These are phyloP conservation scores for Serendipita vermifera DNA, from an alignment of 768 basidiomycete genomes.

Conservation along the genomic window DNA sequence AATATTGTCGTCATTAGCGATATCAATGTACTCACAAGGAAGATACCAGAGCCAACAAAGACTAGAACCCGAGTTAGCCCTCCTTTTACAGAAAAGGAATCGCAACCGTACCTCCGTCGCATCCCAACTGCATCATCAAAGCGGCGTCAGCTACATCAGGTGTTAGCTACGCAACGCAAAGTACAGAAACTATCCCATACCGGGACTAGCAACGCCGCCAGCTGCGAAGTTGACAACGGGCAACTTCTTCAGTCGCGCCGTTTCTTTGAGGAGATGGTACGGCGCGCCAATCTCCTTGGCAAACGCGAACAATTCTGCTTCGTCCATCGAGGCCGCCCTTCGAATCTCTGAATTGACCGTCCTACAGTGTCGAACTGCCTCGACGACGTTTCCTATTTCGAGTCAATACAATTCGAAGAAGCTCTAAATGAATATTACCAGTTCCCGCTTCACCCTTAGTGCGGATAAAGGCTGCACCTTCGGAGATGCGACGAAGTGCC, in stretches of 20 bases:
- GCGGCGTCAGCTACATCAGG: slow-evolving; percentile 70
- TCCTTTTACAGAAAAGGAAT: not conserved
- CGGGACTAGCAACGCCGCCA: slow-evolving; percentile 85
- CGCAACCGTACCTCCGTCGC: slow-evolving; percentile 67
- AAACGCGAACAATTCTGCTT: slow-evolving; percentile 87
- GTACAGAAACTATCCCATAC: slow-evolving; percentile 27
- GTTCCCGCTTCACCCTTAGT: slow-evolving; percentile 92
- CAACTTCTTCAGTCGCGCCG: slow-evolving; percentile 80
- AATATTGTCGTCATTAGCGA: not conserved
- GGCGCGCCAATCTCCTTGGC: slow-evolving; percentile 90
- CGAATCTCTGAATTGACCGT: slow-evolving; percentile 75
- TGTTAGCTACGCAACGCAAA: not conserved
- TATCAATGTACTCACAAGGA: slow-evolving; percentile 47
- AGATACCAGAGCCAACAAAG: slow-evolving; percentile 96
- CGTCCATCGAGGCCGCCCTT: slow-evolving; percentile 73
- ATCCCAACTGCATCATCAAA: slow-evolving; percentile 96
- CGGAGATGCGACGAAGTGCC: slow-evolving; percentile 88
- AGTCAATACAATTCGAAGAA: no score
- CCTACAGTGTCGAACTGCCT: slow-evolving; percentile 88
- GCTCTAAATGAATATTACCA: not conserved
- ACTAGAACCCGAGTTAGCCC: slow-evolving; percentile 37
- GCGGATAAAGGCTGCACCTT: slow-evolving; percentile 96
- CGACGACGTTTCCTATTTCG: slow-evolving; percentile 65
- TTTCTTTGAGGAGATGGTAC: slow-evolving; percentile 91
- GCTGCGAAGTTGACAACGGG: slow-evolving; percentile 97